Base-by-base conservation (phyloP, 129 eudicot species). In the Artemisia annua region DNA sequence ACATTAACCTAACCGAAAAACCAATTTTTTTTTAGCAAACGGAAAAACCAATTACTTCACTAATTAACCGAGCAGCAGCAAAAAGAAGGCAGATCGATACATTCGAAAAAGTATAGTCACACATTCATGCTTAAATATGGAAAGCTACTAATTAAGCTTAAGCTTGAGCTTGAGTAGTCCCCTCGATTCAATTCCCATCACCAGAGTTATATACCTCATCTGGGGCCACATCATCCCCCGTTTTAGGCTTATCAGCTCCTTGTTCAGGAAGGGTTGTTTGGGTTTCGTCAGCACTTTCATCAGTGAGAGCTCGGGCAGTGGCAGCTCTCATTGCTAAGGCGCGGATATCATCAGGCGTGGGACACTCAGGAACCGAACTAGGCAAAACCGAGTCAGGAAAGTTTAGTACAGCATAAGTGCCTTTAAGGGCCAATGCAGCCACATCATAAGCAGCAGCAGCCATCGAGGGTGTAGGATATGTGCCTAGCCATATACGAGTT, bases 381-480 rank as follows among this genome's bases (percentile, higher is more conserved):
- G 71, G 54, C 1, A 62, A 28, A 20, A 63, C 75, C 14, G 79
- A 76, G 13, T 76, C 79, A 0, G 96, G 90, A 60, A 89, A 89
- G 55, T 89, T 89, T 3, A 89, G 74, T 19, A 65, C n/a, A 0
- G 84, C 92, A 2, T 80, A 73, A 2, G 70, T 66, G 9, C 96
- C 96, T 79, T 82, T 84, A 2, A 89, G 78, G 3, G 96, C 92
- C 48, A 89, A 66, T 0, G 92, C 85, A 3, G 96, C 96, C 59
- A 84, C 96, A 39, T 89, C 96, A 28, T 89, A 84, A 3, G 96
- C 96, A 1, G 85, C 91, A 2, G 89, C 92, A 0, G 96, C 96
- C 85, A 86, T 85, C 71, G 87, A 92, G 7, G 96, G 87, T 0
- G 89, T 86, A 12, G 87, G 80, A 63, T 71, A 89, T 0, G 96